phyloP scores from a whole-genome alignment of 1,284 basidiomycete species.

The Ustilago bromivora region DNA sequence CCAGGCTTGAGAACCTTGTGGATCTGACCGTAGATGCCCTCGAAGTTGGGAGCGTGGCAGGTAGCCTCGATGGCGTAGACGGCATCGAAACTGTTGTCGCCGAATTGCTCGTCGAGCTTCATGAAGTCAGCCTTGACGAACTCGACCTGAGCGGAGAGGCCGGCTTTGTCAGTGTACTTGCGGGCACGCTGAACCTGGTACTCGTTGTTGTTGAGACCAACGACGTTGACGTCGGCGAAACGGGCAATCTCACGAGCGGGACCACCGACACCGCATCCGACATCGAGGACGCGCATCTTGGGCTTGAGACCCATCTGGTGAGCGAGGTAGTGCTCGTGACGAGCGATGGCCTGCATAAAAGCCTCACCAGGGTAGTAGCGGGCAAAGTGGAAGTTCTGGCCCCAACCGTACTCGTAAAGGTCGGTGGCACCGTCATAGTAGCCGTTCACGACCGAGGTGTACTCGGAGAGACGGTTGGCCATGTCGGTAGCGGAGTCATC shows the following conservation, averaged over 20 bases:
- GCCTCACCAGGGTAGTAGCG: conserved; percentile 97
- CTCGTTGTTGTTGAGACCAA: conserved; percentile 96
- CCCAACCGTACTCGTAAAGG: conserved; percentile 97
- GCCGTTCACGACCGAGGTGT: conserved; percentile 94
- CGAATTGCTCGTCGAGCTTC: conserved; percentile 91
- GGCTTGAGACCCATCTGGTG: conserved; percentile 73
- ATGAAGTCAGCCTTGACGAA: conserved; percentile 84
- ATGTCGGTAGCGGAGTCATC: conserved; percentile 80
- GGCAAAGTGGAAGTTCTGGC: conserved; percentile 94
- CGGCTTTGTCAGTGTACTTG: conserved; percentile 84
- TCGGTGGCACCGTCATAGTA: conserved; percentile 98
- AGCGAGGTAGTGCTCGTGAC: conserved; percentile 99
- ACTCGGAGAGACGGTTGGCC: conserved; percentile 82
- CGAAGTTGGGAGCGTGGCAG: conserved; percentile 93
- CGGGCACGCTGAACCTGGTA: conserved; percentile 90
- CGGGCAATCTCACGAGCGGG: conserved; percentile 94
- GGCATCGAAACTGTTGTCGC: conserved; percentile 93
- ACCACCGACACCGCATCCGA: conserved; percentile 97
- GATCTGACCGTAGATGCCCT: conserved; percentile 95
- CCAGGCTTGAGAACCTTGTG: conserved; percentile 95
- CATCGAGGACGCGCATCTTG: conserved; percentile 95
- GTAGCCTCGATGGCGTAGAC: conserved; percentile 99
- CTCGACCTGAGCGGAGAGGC: conserved; percentile 81
- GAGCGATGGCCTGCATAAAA: conserved; percentile 83
- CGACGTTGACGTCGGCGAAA: conserved; percentile 87